Evolutionary conservation across 176 grass and related monocot genomes (phyloP).

Genomic region (Luzula sylvatica): DNA sequence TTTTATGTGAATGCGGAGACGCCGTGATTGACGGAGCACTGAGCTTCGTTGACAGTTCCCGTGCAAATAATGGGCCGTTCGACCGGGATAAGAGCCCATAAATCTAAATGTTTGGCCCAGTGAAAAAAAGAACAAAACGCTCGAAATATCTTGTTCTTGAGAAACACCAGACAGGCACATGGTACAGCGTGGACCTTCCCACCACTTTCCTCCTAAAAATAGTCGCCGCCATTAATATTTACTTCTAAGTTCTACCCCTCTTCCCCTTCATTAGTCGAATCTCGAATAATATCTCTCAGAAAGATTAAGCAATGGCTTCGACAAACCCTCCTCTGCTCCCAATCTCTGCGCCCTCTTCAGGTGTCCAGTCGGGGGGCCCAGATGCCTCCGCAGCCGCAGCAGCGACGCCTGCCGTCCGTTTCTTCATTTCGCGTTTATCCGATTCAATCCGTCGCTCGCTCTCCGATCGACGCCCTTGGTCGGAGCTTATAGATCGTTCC

Average conservation of each 20-base stretch:
- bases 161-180: neutral
- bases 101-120: neutral
- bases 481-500: conserved; percentile 74
- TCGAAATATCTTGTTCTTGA: too few species aligned
- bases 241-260: conserved; percentile 13
- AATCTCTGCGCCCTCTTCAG: conserved; percentile 33
- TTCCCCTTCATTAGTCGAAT: neutral
- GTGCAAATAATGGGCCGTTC: too few species aligned
- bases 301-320: conserved; percentile 29
- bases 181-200: neutral
- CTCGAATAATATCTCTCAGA: neutral
- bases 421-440: conserved; percentile 50
- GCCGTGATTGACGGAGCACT: too few species aligned
- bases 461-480: conserved; percentile 59
- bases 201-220: conserved; percentile 11
- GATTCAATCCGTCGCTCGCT: conserved; percentile 58
- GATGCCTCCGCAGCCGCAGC: conserved; percentile 6
- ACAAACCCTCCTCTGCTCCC: conserved; percentile 45
- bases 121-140: neutral
- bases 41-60: too few species aligned
- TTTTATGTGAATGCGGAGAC: too few species aligned
- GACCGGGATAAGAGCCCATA: neutral
- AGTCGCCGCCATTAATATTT: conserved; percentile 23
- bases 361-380: conserved; percentile 10
- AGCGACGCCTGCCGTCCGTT: conserved; percentile 45